A percentile compares a stretch with the other conserved stretches of the same genome.
Conservation (phyloP, 108 stramenopile genomes). For the Nitzschia palea region DNA sequence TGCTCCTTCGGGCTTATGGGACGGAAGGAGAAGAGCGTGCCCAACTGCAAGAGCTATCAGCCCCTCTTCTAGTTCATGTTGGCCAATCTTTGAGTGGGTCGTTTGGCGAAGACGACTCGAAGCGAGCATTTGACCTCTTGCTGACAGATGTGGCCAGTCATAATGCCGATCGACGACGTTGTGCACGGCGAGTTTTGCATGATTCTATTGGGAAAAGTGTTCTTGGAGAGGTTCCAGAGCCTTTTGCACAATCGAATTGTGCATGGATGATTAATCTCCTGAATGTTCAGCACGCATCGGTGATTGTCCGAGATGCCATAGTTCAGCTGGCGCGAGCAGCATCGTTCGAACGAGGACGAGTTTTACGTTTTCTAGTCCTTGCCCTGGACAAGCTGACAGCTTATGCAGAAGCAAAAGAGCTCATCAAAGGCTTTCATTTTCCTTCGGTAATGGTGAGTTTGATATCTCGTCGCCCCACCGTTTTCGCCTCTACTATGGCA, state of each 20-base stretch:
- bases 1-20: constrained; percentile 70
- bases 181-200: constrained; percentile 66
- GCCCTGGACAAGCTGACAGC: constrained; percentile 40
- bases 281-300: constrained; percentile 33
- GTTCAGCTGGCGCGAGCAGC: constrained; percentile 49
- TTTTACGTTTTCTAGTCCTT: constrained; percentile 46
- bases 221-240: not conserved
- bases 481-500: constrained; percentile 55
- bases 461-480: constrained; percentile 60
- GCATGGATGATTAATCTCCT: constrained; percentile 51
- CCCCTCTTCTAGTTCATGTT: constrained; percentile 67
- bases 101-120: constrained; percentile 54
- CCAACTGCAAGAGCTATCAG: constrained; percentile 57
- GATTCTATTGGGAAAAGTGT: constrained; percentile 46
- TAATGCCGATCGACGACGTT: constrained; percentile 59
- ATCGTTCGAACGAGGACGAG: constrained; percentile 59
- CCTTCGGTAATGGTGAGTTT: constrained; percentile 45
- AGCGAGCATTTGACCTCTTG: constrained; percentile 60
- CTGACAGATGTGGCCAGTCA: constrained; percentile 64
- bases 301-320: constrained; percentile 43
- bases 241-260: constrained; percentile 21
- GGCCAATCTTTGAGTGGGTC: constrained; percentile 56
- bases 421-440: constrained; percentile 41
- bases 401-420: constrained; percentile 30
- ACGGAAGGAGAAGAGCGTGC: constrained; percentile 56